These are phyloP conservation scores for Cryptosporidium felis DNA, from an alignment of 169 alveolate genomes.

Conservation along the genomic window DNA sequence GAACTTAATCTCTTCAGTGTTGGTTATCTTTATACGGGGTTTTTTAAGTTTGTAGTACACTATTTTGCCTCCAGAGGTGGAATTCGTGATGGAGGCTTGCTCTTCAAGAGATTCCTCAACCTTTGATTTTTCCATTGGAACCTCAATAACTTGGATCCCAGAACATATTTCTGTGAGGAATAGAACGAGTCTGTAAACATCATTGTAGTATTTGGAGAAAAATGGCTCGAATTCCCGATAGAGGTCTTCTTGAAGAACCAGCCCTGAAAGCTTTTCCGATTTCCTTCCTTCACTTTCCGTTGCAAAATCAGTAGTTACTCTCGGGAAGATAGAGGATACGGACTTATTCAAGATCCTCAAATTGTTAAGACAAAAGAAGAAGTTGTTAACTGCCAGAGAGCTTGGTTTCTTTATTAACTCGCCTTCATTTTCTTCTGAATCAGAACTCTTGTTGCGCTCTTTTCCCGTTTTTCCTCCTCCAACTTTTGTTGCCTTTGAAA, in stretches of 20 bases:
- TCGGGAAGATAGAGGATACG: background rate
- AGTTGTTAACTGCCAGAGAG: background rate
- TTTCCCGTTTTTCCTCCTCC: too few species aligned
- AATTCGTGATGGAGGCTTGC: too few species aligned
- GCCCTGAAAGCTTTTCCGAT: background rate
- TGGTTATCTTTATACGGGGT: background rate
- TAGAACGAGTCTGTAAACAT: background rate
- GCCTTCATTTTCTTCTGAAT: background rate
- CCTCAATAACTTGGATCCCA: conserved; percentile 14
- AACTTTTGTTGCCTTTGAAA: too few species aligned
- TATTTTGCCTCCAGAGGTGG: too few species aligned
- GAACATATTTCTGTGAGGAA: background rate
- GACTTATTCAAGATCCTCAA: conserved; percentile 33
- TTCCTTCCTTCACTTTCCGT: background rate
- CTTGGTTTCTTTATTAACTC: background rate
- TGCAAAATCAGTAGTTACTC: background rate
- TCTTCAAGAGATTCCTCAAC: too few species aligned
- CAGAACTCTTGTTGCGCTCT: too few species aligned
- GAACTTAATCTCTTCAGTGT: conserved; percentile 48
- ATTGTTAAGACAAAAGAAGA: conserved; percentile 32
- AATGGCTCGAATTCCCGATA: conserved; percentile 12
- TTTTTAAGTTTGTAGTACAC: background rate
- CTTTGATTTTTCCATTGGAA: too few species aligned
- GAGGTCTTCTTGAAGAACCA: background rate
- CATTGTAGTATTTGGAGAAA: conserved; percentile 6